Percentiles rank a stretch among this genome's conserved stretches.
Conservation (phyloP, 202 grass and related monocot genomes). For the Zizania palustris region DNA sequence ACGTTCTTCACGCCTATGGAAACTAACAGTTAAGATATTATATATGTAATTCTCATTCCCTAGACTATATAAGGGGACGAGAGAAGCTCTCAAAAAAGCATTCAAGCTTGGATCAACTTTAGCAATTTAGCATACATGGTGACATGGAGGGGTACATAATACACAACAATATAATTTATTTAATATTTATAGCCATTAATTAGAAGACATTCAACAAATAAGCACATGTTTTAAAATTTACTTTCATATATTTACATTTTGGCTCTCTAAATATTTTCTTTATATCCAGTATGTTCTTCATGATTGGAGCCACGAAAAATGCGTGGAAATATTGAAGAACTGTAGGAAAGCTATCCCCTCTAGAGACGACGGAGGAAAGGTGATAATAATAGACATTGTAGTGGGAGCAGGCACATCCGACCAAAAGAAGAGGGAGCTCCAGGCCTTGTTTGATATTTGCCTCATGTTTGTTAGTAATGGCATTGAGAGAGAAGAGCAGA, state of each 20-base stretch:
- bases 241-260: background rate
- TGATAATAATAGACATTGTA: conserved; percentile 56
- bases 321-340: conserved; percentile 48
- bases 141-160: no score
- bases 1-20: no score
- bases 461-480: conserved; percentile 1
- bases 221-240: no score
- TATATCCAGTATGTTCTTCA: conserved; percentile 48
- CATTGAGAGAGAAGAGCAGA: conserved; percentile 30
- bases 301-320: conserved; percentile 46
- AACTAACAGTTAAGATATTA: no score
- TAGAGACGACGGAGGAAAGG: conserved; percentile 38
- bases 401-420: conserved; percentile 3
- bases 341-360: conserved; percentile 49
- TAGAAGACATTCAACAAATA: no score
- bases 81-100: no score
- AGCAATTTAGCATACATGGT: no score
- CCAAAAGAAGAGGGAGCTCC: background rate
- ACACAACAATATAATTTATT: no score
- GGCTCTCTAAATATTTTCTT: background rate
- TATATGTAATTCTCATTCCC: no score
- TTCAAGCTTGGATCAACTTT: no score
- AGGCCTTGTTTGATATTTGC: conserved; percentile 17
- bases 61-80: no score
- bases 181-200: no score